Base-by-base conservation (phyloP, 2,329 filamentous ascomycete species). In the Cordyceps sp. region DNA sequence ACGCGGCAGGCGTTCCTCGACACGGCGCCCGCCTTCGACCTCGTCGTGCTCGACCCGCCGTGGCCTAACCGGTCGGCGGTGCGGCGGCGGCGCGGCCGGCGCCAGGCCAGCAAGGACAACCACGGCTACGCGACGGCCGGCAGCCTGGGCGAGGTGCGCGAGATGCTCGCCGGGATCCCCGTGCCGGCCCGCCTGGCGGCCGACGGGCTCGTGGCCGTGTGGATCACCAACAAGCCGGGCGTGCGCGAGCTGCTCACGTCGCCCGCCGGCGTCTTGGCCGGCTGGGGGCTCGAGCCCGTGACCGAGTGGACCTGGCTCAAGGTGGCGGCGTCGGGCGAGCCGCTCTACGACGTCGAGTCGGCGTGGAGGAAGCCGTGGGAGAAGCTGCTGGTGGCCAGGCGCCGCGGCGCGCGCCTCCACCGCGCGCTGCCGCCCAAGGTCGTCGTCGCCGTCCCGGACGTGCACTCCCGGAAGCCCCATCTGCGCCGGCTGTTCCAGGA, bases 1-100 rank as follows among this genome's bases (percentile, higher is more conserved):
- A n/a, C n/a, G n/a, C n/a, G n/a, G 24, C 42, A 48, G 3, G 38
- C 39, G 0, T 65, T 74, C 39, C 40, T 59, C 1, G 40, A 50
- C 12, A 46, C 44, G 4, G 59, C 64, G 2, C 62, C 66, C 15
- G 44, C 49, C 6, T 85, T 88, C 49, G 59, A 80, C 39, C 57
- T 86, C 28, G 60, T 86, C 24, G 49, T 85, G 7, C 56, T 86
- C 15, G 81, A 88, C 46, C 82, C 82, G 4, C 81, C 82, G 1
- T 88, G 82, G 81, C 79, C 81, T 0, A 88, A 84, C 46, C 68
- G 74, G 29, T 86, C 80, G n/a, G n/a, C n/a, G n/a, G n/a, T n/a
- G n/a, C n/a, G n/a, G n/a, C n/a, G n/a, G n/a, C n/a, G n/a, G n/a
- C n/a, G n/a, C 6, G 81, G 72, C 12, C 66, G 67, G 41, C 63